Percentiles rank a stretch among this genome's conserved stretches.
Conservation (phyloP, 2,329 filamentous ascomycete genomes). For the Botryosphaeria agaves region DNA sequence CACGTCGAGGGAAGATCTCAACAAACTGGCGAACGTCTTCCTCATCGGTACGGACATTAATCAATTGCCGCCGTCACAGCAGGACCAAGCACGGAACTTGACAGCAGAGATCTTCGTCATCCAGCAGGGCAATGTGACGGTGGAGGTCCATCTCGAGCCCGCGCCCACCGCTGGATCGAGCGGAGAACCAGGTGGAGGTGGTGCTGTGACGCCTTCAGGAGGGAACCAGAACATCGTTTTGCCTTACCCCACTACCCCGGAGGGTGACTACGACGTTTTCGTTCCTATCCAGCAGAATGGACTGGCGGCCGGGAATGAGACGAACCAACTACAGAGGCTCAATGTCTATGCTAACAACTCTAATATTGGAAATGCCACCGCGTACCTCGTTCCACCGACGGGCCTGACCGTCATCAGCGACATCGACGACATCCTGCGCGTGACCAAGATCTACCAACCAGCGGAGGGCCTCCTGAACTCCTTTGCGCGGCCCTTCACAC, state of each 20-base stretch:
- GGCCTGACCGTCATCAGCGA: conserved; percentile 61
- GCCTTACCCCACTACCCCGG: conserved; percentile 45
- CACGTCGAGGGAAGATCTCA: conserved; percentile 43
- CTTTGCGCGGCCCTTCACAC: conserved; percentile 51
- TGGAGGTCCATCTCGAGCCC: conserved; percentile 45
- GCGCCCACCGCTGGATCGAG: conserved; percentile 37
- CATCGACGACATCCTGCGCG: conserved; percentile 64
- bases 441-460: conserved; percentile 66
- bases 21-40: conserved; percentile 54
- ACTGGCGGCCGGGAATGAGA: conserved; percentile 46
- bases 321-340: conserved; percentile 45
- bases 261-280: conserved; percentile 62
- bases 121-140: conserved; percentile 47
- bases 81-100: conserved; percentile 54
- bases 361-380: conserved; percentile 52
- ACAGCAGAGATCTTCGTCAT: conserved; percentile 60
- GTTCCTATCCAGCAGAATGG: conserved; percentile 40
- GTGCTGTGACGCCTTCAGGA: conserved; percentile 34
- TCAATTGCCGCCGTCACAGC: conserved; percentile 38
- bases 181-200: conserved; percentile 29
- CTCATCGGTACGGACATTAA: conserved; percentile 46
- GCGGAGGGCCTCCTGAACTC: conserved; percentile 60
- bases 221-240: conserved; percentile 45
- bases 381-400: conserved; percentile 53
- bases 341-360: conserved; percentile 47